Evolutionary conservation across 306 rosid genomes (phyloP), one percentile per base, ranked within the genome.

Genomic region (Pueraria montana): DNA sequence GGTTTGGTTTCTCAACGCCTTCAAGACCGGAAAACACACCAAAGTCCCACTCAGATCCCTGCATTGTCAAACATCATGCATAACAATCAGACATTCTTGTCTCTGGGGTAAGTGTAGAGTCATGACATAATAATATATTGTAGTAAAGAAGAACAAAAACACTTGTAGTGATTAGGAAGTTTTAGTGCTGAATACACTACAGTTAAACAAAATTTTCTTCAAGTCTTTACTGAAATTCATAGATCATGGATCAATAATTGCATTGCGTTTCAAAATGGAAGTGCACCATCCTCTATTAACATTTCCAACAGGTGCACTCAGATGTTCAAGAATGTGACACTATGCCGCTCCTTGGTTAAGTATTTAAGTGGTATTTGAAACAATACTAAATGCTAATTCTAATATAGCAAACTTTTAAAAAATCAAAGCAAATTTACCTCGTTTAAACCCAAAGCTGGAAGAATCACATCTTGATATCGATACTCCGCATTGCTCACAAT

Each of bases 1-100:
- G 94, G 80, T 94, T 82, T 30, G 99, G 98, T 87, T 93, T 96
- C 92, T 96, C 98, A 9, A 96, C 82, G 4, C 99, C 99, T 80
- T 90, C 99, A 0, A 96, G 87, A 72, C 99, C 99, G 43, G 98
- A 96, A 86, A 96, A 96, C 64, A 96, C 96, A 5, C 97, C 98
- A 20, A 96, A 96, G 90, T 96, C 98, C 98, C 99, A 96, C 76
- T 93, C 97, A 42, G 91, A 86, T 88, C 96, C 98, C 99, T 96
- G 94, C 84, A 83, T 40, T 55, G 52, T 27, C 67, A 83, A 53
- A 84, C 61, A 72, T 61, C 52, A 50, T 45, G 58, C 55, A 34
- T 45, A 73, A 64, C 52, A 40, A 42, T 80, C 78, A 81, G 65
- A 23, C 55, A 46, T 55, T 74, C 32, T 61, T 32, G 66, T 74